These are phyloP conservation scores for Boletus reticuloceps DNA, from an alignment of 768 basidiomycete species.

Conservation along the genomic window DNA sequence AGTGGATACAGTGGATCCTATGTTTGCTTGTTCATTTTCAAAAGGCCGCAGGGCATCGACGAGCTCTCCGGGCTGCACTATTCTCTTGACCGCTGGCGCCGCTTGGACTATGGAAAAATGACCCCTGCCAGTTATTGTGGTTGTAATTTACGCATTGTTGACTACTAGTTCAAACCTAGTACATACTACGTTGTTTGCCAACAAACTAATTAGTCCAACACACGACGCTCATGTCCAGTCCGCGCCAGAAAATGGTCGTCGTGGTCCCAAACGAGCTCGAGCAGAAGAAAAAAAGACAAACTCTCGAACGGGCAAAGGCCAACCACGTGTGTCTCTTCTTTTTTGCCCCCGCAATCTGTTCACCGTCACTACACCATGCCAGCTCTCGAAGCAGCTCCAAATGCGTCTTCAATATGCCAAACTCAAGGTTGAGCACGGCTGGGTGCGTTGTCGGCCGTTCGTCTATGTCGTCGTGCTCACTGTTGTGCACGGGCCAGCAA, in stretches of 20 bases:
- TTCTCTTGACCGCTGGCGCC: too few relatives aligned
- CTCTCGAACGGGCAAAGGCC: conserved; percentile 54
- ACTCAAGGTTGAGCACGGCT: conserved; percentile 78
- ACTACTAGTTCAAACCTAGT: neutral
- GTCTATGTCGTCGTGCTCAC: neutral
- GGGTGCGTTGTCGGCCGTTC: conserved; percentile 42
- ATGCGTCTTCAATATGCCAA: conserved; percentile 74
- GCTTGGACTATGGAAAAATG: too few relatives aligned
- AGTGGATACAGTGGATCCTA: too few relatives aligned
- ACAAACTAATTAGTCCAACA: neutral
- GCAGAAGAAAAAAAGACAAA: conserved; percentile 45
- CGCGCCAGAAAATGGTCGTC: conserved; percentile 19
- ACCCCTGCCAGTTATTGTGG: too few relatives aligned
- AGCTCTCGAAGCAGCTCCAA: conserved; percentile 73
- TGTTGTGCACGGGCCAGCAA: conserved; percentile 44
- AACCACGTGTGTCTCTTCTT: conserved; percentile 45
- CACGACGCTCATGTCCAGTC: conserved; percentile 5
- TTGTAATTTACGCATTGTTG: too few relatives aligned
- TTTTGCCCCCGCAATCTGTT: neutral
- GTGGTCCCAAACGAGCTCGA: conserved; percentile 25
- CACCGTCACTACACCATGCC: neutral
- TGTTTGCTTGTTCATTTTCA: too few relatives aligned
- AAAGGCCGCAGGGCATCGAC: too few relatives aligned
- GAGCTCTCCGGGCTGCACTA: too few relatives aligned
- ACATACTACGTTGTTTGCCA: neutral